phyloP scores from a whole-genome alignment of 225 moss, liverwort and hornwort species.

The Bryum argenteum region DNA sequence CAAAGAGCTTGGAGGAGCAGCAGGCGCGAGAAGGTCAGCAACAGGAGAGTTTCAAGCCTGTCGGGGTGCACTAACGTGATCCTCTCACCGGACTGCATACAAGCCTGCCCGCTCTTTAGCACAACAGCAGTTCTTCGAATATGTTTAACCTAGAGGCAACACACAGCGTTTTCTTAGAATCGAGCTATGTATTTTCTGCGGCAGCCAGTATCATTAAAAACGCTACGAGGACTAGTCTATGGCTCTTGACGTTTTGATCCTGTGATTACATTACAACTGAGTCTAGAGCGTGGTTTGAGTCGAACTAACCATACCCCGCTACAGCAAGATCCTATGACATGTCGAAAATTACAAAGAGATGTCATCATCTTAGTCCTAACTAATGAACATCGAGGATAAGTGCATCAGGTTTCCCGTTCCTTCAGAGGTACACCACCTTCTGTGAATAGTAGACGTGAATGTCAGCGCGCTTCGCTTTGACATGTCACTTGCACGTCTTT shows the following conservation, averaged over 20 bases:
- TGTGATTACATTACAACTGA: constrained; percentile 9
- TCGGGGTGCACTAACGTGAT: constrained; percentile 11
- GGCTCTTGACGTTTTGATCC: neutral
- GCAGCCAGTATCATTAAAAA: constrained; percentile 22
- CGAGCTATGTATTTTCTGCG: constrained; percentile 28
- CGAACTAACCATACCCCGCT: constrained; percentile 15
- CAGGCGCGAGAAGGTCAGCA: constrained; percentile 18
- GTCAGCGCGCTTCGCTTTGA: constrained; percentile 16
- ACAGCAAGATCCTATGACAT: constrained; percentile 12
- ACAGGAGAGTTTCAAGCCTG: constrained; percentile 10
- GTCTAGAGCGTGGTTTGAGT: constrained; percentile 11
- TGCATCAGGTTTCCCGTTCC: constrained; percentile 10
- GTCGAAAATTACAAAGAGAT: constrained; percentile 18
- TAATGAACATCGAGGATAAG: neutral
- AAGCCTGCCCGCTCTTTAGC: constrained; percentile 17
- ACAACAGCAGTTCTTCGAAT: constrained; percentile 30
- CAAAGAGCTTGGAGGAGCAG: constrained; percentile 19
- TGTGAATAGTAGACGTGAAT: neutral
- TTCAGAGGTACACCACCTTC: neutral
- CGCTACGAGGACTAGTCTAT: neutral
- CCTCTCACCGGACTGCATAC: constrained; percentile 24
- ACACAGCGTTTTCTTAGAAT: constrained; percentile 40
- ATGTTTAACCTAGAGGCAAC: constrained; percentile 41
- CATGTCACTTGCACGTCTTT: constrained; percentile 19
- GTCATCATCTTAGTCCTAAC: constrained; percentile 5